Percentiles rank a stretch among this genome's conserved stretches.
Conservation (phyloP, 2,329 filamentous ascomycete species). For the Xylariaceae sp. region DNA sequence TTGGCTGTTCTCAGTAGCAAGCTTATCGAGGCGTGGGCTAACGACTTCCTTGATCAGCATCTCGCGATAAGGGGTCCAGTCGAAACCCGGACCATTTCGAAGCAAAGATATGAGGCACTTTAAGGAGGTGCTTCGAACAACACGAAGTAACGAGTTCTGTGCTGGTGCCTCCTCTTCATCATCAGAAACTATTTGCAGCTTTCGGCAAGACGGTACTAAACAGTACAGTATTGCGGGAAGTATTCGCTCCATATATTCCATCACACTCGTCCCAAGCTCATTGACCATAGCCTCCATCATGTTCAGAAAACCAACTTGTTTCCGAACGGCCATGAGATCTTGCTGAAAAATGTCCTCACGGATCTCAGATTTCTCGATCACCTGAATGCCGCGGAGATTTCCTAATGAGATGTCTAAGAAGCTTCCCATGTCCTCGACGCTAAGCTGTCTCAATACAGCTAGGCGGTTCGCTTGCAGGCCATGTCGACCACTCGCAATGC, state of each 20-base stretch:
- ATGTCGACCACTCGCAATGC: slow-evolving; percentile 75
- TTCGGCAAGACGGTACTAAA: slow-evolving; percentile 71
- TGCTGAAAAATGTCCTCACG: slow-evolving; percentile 60
- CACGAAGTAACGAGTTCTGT: slow-evolving; percentile 65
- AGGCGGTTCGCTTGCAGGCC: slow-evolving; percentile 83
- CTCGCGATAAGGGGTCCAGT: slow-evolving; percentile 75
- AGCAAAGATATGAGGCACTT: slow-evolving; percentile 85
- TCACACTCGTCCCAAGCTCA: slow-evolving; percentile 77
- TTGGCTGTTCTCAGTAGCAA: slow-evolving; percentile 86
- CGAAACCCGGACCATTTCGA: slow-evolving; percentile 69
- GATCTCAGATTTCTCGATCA: slow-evolving; percentile 59
- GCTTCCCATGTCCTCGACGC: slow-evolving; percentile 72
- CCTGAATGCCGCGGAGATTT: slow-evolving; percentile 64
- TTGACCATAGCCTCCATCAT: slow-evolving; percentile 89
- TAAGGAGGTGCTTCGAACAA: slow-evolving; percentile 73
- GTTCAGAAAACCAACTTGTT: slow-evolving; percentile 89
- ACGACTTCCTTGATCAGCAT: slow-evolving; percentile 77
- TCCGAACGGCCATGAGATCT: slow-evolving; percentile 70
- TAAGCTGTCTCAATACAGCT: slow-evolving; percentile 79
- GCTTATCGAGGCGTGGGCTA: slow-evolving; percentile 75
- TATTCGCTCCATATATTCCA: slow-evolving; percentile 70
- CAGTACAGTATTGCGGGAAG: slow-evolving; percentile 83
- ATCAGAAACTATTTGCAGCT: slow-evolving; percentile 52
- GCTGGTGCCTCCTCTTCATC: slow-evolving; percentile 48
- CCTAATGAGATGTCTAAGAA: slow-evolving; percentile 86